Evolutionary conservation across 306 rosid species (phyloP), one percentile per base, ranked within the genome.

Genomic region (Cucurbita pepo): DNA sequence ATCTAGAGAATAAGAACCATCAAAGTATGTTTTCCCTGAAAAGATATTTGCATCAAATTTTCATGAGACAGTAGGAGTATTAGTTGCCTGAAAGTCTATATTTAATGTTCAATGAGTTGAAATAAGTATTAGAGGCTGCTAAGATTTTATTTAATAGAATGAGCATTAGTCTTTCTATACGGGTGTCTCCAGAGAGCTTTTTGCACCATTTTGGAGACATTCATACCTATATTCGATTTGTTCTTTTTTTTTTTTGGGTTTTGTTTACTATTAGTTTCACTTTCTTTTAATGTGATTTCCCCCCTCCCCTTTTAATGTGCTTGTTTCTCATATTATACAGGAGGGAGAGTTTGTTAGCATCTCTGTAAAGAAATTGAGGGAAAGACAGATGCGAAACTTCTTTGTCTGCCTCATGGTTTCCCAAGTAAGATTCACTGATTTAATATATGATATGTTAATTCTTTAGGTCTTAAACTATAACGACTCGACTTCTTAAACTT

Each of bases 401-500:
- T 82, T 89, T 81, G 85, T 90, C 69, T 85, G 96, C 80, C 95
- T 94, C 76, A 86, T 89, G 97, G 89, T 91, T 81, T 90, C 98
- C 76, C 98, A 94, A 83, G 98, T 87, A 81, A 78, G 83, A 70
- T 69, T 64, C 58, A 52, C 19, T 77, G 43, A 48, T 69, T 38
- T 71, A 0, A 30, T 48, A 19, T 16, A 69, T 69, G 9, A 52
- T 15, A 34, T 16, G 70, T 43, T 19, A 45, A 45, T 67, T 47
- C 7, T 12, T 47, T 22, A 45, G 13, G 36, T 21, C 12, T 5
- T 44, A 45, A 66, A 45, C 51, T 12, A 44, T 30, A 30, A 30
- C 34, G 34, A 30, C 34, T 3, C 34, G 3, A 30, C 34, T 30
- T 30, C 34, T 30, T 30, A 30, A 30, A 30, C 34, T 30, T 30